Conservation (phyloP, 805 yeast species). For the Ogataea pini region DNA sequence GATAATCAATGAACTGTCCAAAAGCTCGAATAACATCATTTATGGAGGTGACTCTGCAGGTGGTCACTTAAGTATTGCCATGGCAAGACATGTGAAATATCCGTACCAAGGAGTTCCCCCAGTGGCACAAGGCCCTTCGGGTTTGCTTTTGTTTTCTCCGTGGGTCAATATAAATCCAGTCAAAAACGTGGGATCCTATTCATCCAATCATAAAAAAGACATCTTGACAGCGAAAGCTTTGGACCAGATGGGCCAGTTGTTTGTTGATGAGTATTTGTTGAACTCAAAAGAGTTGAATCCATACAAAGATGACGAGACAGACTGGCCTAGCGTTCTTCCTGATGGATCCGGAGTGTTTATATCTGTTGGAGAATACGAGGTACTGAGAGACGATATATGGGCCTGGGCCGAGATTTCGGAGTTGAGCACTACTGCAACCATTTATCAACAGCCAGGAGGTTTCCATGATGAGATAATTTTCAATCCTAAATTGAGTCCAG, state of each 20-base stretch:
- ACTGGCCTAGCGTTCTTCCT: constrained; percentile 8
- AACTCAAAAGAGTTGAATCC: constrained; percentile 9
- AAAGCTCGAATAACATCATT: constrained; percentile 1
- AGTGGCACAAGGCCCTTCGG: constrained; percentile 2
- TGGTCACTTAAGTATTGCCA: constrained; percentile 3
- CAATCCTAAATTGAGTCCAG: constrained; percentile 6
- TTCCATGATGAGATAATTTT: constrained; percentile 8
- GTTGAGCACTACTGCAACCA: neutral
- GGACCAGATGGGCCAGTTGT: constrained; percentile 11
- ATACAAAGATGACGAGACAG: constrained; percentile 8
- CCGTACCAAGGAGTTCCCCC: constrained; percentile 3
- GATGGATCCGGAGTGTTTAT: constrained; percentile 4
- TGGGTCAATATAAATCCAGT: constrained; percentile 12
- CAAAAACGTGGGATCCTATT: constrained; percentile 2
- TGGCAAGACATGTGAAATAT: constrained; percentile 2
- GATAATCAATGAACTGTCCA: constrained; percentile 1
- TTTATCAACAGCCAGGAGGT: constrained; percentile 8
- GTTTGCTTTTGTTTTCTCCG: constrained; percentile 10
- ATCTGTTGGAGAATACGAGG: constrained; percentile 10
- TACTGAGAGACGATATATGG: constrained; percentile 9
- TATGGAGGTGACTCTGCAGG: constrained; percentile 8
- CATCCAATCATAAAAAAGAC: constrained; percentile 7
- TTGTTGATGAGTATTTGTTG: constrained; percentile 1
- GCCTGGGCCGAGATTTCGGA: constrained; percentile 4
- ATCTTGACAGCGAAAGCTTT: constrained; percentile 4